A percentile compares a stretch with the other conserved stretches of the same genome.
phyloP scores from a whole-genome alignment of 768 basidiomycete species.

The Heimioporus sp. region DNA sequence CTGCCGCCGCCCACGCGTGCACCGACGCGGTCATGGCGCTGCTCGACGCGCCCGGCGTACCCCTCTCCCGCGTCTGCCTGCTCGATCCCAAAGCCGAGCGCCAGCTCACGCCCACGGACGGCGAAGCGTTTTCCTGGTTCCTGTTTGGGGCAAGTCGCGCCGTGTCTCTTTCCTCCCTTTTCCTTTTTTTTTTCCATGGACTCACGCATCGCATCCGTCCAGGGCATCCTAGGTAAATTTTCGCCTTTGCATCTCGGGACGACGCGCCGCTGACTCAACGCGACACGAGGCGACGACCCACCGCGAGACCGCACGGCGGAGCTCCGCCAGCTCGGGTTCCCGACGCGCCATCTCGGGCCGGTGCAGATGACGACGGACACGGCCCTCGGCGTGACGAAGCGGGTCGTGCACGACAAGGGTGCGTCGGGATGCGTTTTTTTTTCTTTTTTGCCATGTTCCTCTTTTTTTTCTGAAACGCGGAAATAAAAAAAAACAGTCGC shows the following conservation, averaged over 20 bases:
- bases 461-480: too few species aligned
- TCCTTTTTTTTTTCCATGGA: not conserved
- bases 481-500: slow-evolving; percentile 42
- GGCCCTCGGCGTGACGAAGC: slow-evolving; percentile 86
- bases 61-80: slow-evolving; percentile 72
- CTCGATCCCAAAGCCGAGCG: slow-evolving; percentile 87
- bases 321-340: slow-evolving; percentile 84
- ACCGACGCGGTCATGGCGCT: slow-evolving; percentile 14
- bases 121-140: slow-evolving; percentile 82
- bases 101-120: slow-evolving; percentile 73
- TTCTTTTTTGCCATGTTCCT: too few species aligned
- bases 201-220: not conserved
- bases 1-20: slow-evolving; percentile 28
- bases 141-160: slow-evolving; percentile 72
- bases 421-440: slow-evolving; percentile 10
- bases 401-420: slow-evolving; percentile 74
- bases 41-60: slow-evolving; percentile 22
- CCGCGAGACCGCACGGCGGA: slow-evolving; percentile 91
- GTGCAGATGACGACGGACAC: slow-evolving; percentile 99
- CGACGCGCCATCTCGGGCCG: slow-evolving; percentile 77
- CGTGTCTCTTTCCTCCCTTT: not conserved
- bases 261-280: too few species aligned
- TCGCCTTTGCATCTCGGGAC: too few species aligned
- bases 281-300: slow-evolving; percentile 79
- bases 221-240: slow-evolving; percentile 59